These are phyloP conservation scores for Neonectria punicea DNA, from an alignment of 2,329 filamentous ascomycete genomes.

Conservation along the genomic window DNA sequence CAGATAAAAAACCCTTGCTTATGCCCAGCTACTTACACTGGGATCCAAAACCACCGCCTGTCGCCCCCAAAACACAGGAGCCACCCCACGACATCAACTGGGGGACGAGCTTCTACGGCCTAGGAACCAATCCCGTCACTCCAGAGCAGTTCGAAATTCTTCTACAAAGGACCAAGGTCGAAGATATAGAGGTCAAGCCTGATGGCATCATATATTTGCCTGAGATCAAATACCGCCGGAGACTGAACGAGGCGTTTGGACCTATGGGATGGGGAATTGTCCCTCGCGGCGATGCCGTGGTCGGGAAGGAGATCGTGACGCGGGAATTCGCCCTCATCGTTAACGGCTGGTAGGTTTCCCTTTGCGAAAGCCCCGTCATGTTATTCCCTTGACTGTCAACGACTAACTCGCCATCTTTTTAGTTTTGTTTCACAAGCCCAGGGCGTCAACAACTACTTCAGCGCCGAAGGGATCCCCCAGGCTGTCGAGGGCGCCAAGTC, in stretches of 20 bases:
- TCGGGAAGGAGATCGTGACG: constrained; percentile 83
- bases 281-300: constrained; percentile 84
- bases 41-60: constrained; percentile 19
- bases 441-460: constrained; percentile 95
- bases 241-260: constrained; percentile 90
- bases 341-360: constrained; percentile 77
- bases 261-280: constrained; percentile 96
- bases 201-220: constrained; percentile 96
- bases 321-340: constrained; percentile 93
- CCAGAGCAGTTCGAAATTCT: constrained; percentile 76
- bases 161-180: constrained; percentile 70
- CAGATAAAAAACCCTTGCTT: neutral
- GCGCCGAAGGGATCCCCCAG: constrained; percentile 87
- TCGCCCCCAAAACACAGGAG: constrained; percentile 1
- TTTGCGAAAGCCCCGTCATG: constrained; percentile 1
- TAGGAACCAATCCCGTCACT: constrained; percentile 76
- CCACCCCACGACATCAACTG: constrained; percentile 69
- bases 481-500: constrained; percentile 97
- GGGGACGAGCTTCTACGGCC: constrained; percentile 84
- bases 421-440: constrained; percentile 93
- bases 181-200: constrained; percentile 96
- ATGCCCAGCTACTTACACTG: neutral
- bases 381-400: neutral
- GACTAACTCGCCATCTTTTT: constrained; percentile 16
- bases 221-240: constrained; percentile 96